Conservation (phyloP, 192 early-diverging fungal species). For the Linnemannia elongata region DNA sequence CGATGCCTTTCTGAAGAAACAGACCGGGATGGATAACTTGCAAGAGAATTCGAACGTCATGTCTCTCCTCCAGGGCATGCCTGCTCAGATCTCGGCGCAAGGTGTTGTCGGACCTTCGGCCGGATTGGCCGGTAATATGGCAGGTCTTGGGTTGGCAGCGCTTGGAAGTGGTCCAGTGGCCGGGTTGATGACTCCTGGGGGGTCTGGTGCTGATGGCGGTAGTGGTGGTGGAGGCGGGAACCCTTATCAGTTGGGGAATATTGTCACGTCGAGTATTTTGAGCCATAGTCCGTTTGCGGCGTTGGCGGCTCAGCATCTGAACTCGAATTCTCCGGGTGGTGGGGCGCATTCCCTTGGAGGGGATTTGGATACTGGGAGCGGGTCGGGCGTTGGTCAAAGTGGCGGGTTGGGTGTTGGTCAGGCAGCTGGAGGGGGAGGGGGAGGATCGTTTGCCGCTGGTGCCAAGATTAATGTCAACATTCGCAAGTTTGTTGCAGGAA, state of each 20-base stretch:
- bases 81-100: slow-evolving; percentile 43
- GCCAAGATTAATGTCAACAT: slow-evolving; percentile 56
- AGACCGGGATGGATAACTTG: slow-evolving; percentile 54
- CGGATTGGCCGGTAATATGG: slow-evolving; percentile 43
- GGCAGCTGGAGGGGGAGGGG: background rate
- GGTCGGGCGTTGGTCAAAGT: background rate
- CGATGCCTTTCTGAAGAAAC: slow-evolving; percentile 66
- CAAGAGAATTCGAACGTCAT: slow-evolving; percentile 62
- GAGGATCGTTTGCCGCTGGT: slow-evolving; percentile 34
- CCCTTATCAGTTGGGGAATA: slow-evolving; percentile 48
- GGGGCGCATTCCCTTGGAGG: slow-evolving; percentile 16
- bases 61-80: slow-evolving; percentile 51
- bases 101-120: slow-evolving; percentile 46
- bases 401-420: slow-evolving; percentile 33
- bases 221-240: slow-evolving; percentile 15
- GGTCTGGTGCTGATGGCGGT: slow-evolving; percentile 4
- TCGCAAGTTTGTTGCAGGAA: slow-evolving; percentile 57
- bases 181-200: slow-evolving; percentile 34
- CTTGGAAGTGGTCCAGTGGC: slow-evolving; percentile 5
- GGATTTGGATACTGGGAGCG: slow-evolving; percentile 9
- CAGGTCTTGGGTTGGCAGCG: slow-evolving; percentile 27
- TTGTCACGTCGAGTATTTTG: slow-evolving; percentile 44
- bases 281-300: slow-evolving; percentile 55
- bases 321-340: slow-evolving; percentile 13
- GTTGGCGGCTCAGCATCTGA: slow-evolving; percentile 36